A percentile compares a stretch with the other conserved stretches of the same genome.
These are phyloP conservation scores for Citrus trifoliata DNA, from an alignment of 345 rosid species.

Conservation along the genomic window DNA sequence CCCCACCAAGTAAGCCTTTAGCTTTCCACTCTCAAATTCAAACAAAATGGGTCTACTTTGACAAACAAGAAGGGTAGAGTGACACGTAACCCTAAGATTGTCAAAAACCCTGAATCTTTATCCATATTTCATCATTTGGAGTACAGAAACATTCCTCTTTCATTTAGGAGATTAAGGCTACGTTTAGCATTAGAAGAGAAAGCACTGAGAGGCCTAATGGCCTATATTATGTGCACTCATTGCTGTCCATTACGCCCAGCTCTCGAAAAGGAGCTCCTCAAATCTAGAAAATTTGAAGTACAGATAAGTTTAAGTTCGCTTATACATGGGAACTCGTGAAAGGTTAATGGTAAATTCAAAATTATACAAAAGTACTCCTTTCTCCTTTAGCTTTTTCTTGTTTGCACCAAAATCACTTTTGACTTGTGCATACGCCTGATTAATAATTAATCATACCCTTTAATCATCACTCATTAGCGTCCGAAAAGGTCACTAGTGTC, in stretches of 20 bases:
- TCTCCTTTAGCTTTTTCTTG: neutral
- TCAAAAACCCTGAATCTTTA: constrained; percentile 1
- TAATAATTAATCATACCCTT: neutral
- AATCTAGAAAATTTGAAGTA: neutral
- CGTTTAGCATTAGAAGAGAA: neutral
- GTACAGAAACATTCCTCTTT: neutral
- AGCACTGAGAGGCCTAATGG: neutral
- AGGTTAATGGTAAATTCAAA: constrained; percentile 2
- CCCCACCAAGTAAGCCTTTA: neutral
- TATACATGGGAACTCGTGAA: constrained; percentile 17
- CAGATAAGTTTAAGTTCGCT: neutral
- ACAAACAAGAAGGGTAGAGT: neutral
- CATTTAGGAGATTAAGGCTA: no score
- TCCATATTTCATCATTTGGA: neutral
- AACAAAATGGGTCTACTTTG: neutral
- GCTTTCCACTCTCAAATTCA: neutral
- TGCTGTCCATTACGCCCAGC: neutral
- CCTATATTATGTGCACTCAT: neutral
- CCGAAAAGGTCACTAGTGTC: constrained; percentile 7
- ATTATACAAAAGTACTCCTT: constrained; percentile 6
- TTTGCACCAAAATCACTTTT: constrained; percentile 19
- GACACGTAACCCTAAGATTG: neutral
- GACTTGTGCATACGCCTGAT: constrained; percentile 3
- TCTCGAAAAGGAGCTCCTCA: neutral
- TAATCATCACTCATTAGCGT: constrained; percentile 10